Conservation (phyloP, 2,329 filamentous ascomycete genomes). For the Macroventuria anomochaeta region DNA sequence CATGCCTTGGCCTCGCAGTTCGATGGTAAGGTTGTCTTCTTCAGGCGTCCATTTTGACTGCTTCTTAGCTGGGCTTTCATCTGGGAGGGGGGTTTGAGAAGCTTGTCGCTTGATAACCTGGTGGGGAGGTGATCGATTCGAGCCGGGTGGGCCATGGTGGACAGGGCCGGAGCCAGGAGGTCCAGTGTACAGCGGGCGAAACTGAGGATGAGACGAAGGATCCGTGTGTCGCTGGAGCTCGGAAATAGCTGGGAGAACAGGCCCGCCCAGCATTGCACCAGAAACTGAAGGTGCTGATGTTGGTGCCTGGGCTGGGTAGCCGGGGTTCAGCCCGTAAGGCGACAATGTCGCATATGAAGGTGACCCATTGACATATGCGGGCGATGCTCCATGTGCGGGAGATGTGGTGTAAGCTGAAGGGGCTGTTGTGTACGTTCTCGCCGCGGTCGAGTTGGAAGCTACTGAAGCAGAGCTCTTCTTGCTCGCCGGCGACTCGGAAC, state of each 20-base stretch:
- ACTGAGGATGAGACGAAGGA: constrained; percentile 47
- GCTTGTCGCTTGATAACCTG: constrained; percentile 47
- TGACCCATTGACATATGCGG: constrained; percentile 40
- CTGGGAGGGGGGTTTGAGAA: constrained; percentile 46
- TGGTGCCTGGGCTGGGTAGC: constrained; percentile 35
- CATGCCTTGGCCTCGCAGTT: constrained; percentile 87
- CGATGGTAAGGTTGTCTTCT: constrained; percentile 92
- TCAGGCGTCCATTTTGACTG: constrained; percentile 97
- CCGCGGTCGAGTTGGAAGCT: constrained; percentile 50
- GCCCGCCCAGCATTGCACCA: constrained; percentile 46
- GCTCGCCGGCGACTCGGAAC: constrained; percentile 69
- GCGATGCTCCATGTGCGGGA: constrained; percentile 42
- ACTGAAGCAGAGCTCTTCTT: constrained; percentile 53
- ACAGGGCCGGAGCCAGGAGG: constrained; percentile 47
- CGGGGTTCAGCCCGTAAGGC: constrained; percentile 38
- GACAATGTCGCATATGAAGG: constrained; percentile 41
- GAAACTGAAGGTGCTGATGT: constrained; percentile 33
- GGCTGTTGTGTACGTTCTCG: constrained; percentile 44
- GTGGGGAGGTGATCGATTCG: constrained; percentile 42
- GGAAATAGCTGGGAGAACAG: constrained; percentile 48
- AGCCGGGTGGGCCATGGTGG: constrained; percentile 32
- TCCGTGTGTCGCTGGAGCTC: constrained; percentile 49
- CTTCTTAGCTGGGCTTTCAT: constrained; percentile 49
- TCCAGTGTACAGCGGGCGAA: constrained; percentile 48
- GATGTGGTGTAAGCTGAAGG: constrained; percentile 47